These are phyloP conservation scores for Coriolopsis trogii DNA, from an alignment of 1,284 basidiomycete species.

Conservation along the genomic window DNA sequence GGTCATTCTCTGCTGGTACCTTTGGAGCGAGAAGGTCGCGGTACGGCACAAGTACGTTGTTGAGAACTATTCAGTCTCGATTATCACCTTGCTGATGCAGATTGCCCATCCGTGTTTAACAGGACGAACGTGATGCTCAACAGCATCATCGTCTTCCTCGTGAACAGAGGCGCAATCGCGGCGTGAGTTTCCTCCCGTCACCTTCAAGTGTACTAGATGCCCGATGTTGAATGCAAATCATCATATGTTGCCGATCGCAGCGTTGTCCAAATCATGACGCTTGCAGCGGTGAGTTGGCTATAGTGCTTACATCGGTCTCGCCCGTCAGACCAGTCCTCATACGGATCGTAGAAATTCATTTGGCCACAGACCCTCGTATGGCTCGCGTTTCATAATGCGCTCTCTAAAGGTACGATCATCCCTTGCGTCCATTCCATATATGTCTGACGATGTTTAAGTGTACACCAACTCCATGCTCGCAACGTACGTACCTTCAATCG, in stretches of 20 bases:
- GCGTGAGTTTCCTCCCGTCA: conserved; percentile 11
- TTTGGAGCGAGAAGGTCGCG: conserved; percentile 17
- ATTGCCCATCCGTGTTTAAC: too few relatives aligned
- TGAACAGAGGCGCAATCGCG: conserved; percentile 21
- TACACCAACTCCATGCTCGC: conserved; percentile 24
- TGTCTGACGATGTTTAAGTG: too few relatives aligned
- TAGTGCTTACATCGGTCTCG: background rate
- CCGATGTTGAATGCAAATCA: background rate
- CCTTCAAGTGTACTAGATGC: background rate
- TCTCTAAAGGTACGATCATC: too few relatives aligned
- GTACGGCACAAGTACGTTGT: conserved; percentile 16
- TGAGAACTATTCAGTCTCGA: background rate
- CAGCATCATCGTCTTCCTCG: conserved; percentile 18
- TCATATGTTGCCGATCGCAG: background rate
- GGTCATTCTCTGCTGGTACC: conserved; percentile 18
- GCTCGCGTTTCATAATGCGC: conserved; percentile 21
- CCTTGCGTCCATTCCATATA: too few relatives aligned
- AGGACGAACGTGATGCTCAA: conserved; percentile 21
- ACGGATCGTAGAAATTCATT: conserved; percentile 13
- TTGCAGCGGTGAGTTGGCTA: conserved; percentile 9
- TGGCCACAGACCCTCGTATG: conserved; percentile 17
- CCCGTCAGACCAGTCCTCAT: background rate
- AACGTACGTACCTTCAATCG: conserved; percentile 4
- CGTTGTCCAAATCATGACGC: conserved; percentile 15
- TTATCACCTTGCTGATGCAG: background rate